Evolutionary conservation across 1,284 basidiomycete genomes (phyloP), one percentile per base, ranked within the genome.

Genomic region (Papiliotrema flavescens): DNA sequence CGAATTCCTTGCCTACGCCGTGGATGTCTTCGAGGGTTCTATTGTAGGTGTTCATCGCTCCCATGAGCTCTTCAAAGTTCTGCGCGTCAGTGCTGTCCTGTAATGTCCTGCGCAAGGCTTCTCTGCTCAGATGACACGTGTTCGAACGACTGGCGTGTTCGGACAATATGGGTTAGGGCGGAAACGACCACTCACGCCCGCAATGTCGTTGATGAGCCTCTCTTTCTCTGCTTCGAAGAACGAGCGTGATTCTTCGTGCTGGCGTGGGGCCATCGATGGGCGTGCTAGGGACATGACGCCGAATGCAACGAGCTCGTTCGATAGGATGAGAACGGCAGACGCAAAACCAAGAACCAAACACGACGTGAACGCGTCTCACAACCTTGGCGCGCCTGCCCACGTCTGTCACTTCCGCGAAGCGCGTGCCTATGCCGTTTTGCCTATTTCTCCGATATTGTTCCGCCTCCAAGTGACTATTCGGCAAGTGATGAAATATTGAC

Each of bases 1-100:
- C 85, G 72, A 96, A 95, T 78, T 96, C 94, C 59, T 86, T 86
- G 4, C 93, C 92, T 80, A 96, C 94, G 9, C 88, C 87, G 36
- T 90, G 80, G 0, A 91, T 88, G 71, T 96, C 91, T 75, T 97
- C 93, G 3, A 96, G 80, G 67, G 91, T 93, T 55, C 93, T 84
- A 73, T 96, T 96, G 19, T 94, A 78, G n/a, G 83, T 82, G 70
- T 97, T 97, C 55, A 85, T 86, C n/a, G 87, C 84, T 1, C 87
- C 87, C 17, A 96, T 78, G 5, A 95, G 76, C 56, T 90, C 87
- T 68, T 95, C 93, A 66, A 96, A 91, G n/a, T 86, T 87, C 93
- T 96, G 64, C 20, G 37, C 24, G 28, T 34, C 37, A 49, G 15
- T 34, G 40, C 23, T 39, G n/a, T 13, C 23, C 17, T 34, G 17